A percentile compares a stretch with the other conserved stretches of the same genome.
phyloP scores from a whole-genome alignment of 2,329 filamentous ascomycete genomes.

The Ophiocordyceps camponoti-floridani region DNA sequence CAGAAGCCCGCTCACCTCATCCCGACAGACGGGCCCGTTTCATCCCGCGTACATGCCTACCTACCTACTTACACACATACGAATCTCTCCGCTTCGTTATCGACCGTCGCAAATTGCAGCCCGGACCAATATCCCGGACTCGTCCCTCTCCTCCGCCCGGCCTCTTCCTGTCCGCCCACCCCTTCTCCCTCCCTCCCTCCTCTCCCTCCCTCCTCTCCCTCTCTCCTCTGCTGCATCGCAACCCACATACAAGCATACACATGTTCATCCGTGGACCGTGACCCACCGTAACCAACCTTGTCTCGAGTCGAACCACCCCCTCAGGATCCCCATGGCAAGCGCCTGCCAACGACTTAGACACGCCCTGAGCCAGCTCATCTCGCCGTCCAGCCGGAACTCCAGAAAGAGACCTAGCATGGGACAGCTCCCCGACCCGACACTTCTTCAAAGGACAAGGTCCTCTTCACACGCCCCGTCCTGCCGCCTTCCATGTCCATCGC shows the following conservation, averaged over 20 bases:
- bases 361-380: background rate
- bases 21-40: background rate
- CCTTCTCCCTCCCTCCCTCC: background rate
- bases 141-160: no score
- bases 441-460: background rate
- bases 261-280: background rate
- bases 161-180: background rate
- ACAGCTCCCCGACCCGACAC: background rate
- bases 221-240: background rate
- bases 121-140: no score
- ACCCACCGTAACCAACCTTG: slow-evolving; percentile 1
- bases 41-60: background rate
- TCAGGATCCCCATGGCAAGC: background rate
- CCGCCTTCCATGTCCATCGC: background rate
- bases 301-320: background rate
- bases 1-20: background rate
- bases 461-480: background rate
- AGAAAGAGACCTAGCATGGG: background rate
- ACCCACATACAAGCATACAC: background rate
- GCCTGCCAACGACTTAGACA: background rate
- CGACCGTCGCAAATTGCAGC: background rate
- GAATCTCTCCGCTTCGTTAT: background rate
- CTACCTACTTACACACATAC: no score
- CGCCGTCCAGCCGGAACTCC: background rate
- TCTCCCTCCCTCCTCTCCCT: background rate